A percentile compares a stretch with the other conserved stretches of the same genome.
Conservation (phyloP, 2,329 filamentous ascomycete species). For the Microascus cirrosus region DNA sequence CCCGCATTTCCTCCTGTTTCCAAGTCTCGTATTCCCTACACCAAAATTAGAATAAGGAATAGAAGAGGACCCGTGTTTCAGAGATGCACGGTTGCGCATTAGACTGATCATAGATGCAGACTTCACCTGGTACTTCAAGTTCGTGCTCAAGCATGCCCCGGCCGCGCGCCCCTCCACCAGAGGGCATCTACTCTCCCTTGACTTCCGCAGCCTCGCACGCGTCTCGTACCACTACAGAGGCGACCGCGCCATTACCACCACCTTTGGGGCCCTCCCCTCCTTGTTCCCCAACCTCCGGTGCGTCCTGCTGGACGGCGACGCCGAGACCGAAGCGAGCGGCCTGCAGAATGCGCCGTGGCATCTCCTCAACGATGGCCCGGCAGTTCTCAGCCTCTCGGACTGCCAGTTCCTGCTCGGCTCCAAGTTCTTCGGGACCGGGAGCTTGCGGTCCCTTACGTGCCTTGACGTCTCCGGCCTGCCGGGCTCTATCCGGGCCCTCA, state of each 20-base stretch:
- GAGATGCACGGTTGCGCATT: neutral
- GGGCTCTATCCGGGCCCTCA: slow-evolving; percentile 27
- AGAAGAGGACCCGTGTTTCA: neutral
- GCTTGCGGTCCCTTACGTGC: neutral
- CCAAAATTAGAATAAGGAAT: neutral
- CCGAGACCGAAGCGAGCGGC: slow-evolving; percentile 26
- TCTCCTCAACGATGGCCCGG: slow-evolving; percentile 9
- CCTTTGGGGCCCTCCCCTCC: slow-evolving; percentile 23
- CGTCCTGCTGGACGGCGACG: slow-evolving; percentile 35
- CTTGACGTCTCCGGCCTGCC: slow-evolving; percentile 40
- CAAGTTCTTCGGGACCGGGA: slow-evolving; percentile 21
- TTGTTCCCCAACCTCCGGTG: slow-evolving; percentile 32
- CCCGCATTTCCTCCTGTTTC: neutral
- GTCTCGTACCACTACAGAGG: slow-evolving; percentile 28
- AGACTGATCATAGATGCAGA: slow-evolving; percentile 20
- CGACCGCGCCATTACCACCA: slow-evolving; percentile 23
- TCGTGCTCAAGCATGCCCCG: slow-evolving; percentile 24
- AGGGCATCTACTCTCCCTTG: slow-evolving; percentile 32
- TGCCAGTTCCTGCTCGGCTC: slow-evolving; percentile 27
- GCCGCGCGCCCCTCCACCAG: slow-evolving; percentile 24
- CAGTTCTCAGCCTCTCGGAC: slow-evolving; percentile 33
- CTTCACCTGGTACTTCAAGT: slow-evolving; percentile 34
- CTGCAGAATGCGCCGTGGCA: slow-evolving; percentile 9
- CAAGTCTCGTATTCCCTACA: neutral
- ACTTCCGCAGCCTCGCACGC: slow-evolving; percentile 32